Percentiles rank a stretch among this genome's conserved stretches.
Evolutionary conservation across 176 grass and related monocot species (phyloP).

Genomic region (Tillandsia fasciculata): DNA sequence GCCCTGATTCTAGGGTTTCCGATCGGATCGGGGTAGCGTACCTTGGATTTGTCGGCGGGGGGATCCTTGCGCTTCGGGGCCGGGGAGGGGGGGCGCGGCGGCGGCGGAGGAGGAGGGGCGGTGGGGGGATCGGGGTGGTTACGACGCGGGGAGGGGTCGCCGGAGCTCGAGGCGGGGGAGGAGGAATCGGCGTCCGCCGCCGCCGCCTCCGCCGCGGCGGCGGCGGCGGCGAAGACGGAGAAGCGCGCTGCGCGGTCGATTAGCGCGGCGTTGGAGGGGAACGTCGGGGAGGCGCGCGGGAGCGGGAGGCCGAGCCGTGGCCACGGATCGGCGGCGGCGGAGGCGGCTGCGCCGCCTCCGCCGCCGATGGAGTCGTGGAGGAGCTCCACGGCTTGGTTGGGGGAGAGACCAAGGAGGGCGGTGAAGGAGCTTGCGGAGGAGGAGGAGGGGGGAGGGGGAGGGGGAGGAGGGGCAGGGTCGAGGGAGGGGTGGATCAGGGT

Average conservation of each 20-base stretch:
- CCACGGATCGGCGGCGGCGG: slow-evolving; percentile 14
- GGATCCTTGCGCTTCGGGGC: slow-evolving; percentile 36
- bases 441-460: neutral
- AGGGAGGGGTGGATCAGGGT: neutral
- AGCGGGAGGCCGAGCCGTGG: slow-evolving; percentile 21
- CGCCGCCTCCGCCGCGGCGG: neutral
- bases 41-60: slow-evolving; percentile 24
- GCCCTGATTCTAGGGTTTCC: neutral
- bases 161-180: slow-evolving; percentile 23
- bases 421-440: slow-evolving; percentile 17
- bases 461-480: neutral
- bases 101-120: slow-evolving; percentile 13
- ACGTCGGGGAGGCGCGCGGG: slow-evolving; percentile 32
- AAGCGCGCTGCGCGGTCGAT: slow-evolving; percentile 49
- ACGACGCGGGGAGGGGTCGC: slow-evolving; percentile 4
- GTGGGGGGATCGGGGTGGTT: neutral
- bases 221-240: slow-evolving; percentile 36
- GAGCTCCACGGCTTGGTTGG: slow-evolving; percentile 30
- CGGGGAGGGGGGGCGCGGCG: neutral
- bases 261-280: slow-evolving; percentile 50
- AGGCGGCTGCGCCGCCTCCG: slow-evolving; percentile 12
- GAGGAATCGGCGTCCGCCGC: slow-evolving; percentile 10
- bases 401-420: slow-evolving; percentile 18
- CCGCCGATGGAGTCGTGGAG: slow-evolving; percentile 56
- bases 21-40: neutral